Evolutionary conservation across 768 basidiomycete genomes (phyloP), one percentile per base, ranked within the genome.

Genomic region (Boletus insuetus): DNA sequence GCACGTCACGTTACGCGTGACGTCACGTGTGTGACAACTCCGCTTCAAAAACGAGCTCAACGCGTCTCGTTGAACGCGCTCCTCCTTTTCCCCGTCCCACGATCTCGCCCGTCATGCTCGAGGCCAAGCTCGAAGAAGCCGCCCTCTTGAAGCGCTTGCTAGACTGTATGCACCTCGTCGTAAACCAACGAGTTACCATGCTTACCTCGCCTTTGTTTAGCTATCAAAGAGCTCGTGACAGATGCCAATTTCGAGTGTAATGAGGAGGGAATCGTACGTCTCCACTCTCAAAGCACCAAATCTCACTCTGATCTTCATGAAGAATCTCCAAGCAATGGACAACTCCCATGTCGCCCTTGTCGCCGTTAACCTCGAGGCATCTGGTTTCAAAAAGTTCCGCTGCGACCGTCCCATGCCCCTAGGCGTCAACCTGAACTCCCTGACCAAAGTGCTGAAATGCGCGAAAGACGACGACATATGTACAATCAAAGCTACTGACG

Each of bases 331-430:
- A 77, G 97, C 96, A 4, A 99, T 98, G 96, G 97, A 98, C 77
- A 98, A 98, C 81, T 97, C 96, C 3, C 96, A 98, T 73, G 96
- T 99, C 65, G 97, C 96, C 1, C 89, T 98, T 61, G 96, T 99
- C 39, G 78, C 92, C 9, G 93, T 97, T 45, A 82, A 88, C 58
- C 82, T 99, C 31, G 76, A 87, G 39, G 82, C 84, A 1, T 75
- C 81, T 0, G 92, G 91, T 32, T 98, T 99, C 81, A 80, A 83
- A 63, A 77, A 80, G 49, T 99, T 88, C 74, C 87, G 97, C 60
- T 98, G 96, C 69, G 97, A 99, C 74, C 83, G 94, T 7, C 91
- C 95, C 34, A 91, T 98, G 82, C 89, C 91, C 0, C 81, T 95
- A 24, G 93, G 92, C 54, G 86, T 91, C 64, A 91, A 96, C 74